Conservation (phyloP, 73 alveolate species). For the Tetrahymena elliotti region DNA sequence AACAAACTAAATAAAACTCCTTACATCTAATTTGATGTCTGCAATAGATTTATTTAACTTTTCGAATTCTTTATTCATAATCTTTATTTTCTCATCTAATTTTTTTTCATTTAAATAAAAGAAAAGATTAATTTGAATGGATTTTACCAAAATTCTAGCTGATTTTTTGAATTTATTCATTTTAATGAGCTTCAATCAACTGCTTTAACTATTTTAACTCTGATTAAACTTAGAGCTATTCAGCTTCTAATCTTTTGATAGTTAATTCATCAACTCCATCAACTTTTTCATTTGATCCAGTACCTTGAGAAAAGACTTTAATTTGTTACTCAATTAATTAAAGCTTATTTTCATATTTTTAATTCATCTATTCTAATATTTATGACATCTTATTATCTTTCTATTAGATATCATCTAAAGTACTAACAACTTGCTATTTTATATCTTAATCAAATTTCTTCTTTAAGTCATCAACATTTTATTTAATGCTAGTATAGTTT, state of each 20-base stretch:
- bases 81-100: background rate
- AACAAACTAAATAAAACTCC: background rate
- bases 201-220: background rate
- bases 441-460: background rate
- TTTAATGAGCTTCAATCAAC: background rate
- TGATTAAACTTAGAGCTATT: background rate
- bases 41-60: background rate
- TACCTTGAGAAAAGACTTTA: background rate
- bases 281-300: background rate
- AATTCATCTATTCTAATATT: background rate
- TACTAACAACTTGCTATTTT: background rate
- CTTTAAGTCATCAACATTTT: background rate
- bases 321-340: background rate
- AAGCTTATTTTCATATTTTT: background rate
- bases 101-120: background rate
- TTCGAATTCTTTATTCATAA: background rate
- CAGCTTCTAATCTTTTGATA: background rate
- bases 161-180: background rate
- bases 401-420: background rate
- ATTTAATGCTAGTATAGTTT: background rate
- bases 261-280: background rate
- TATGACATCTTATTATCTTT: background rate
- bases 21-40: background rate
- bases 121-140: background rate
- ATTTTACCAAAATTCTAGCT: background rate